Percentiles rank a stretch among this genome's conserved stretches.
Conservation (phyloP, 345 rosid species). For the Salix arbutifolia region DNA sequence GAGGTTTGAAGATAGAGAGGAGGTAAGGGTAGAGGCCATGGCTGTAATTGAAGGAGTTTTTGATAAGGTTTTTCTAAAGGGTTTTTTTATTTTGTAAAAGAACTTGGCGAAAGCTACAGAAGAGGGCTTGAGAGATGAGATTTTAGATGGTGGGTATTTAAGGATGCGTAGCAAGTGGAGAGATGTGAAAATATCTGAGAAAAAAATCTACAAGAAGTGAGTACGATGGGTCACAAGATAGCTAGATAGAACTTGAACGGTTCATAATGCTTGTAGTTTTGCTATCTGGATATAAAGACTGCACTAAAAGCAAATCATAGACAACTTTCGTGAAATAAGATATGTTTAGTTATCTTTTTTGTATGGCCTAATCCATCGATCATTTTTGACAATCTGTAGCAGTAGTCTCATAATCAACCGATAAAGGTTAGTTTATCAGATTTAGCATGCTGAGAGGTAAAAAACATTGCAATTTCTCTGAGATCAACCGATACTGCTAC, state of each 20-base stretch:
- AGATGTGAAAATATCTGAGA: not conserved
- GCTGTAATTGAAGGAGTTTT: not conserved
- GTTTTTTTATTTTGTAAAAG: not conserved
- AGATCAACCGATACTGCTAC: not conserved
- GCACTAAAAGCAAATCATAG: not conserved
- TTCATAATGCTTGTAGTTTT: not conserved
- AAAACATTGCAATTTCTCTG: too few species aligned
- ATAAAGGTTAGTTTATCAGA: not conserved
- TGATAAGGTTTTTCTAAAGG: not conserved
- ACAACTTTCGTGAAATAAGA: not conserved
- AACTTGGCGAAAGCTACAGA: not conserved
- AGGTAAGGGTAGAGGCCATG: not conserved
- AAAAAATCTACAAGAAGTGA: not conserved
- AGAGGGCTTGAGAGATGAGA: not conserved
- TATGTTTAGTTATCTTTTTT: not conserved
- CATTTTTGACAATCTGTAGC: not conserved
- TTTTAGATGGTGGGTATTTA: not conserved
- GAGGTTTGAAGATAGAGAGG: constrained; percentile 1
- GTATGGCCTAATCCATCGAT: not conserved
- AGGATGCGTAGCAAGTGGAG: not conserved
- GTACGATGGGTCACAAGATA: not conserved
- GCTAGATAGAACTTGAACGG: not conserved
- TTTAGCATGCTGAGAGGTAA: too few species aligned
- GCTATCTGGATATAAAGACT: not conserved
- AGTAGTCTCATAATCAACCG: not conserved